Base-by-base conservation (phyloP, 768 basidiomycete species). In the Nidularia pulvinata region DNA sequence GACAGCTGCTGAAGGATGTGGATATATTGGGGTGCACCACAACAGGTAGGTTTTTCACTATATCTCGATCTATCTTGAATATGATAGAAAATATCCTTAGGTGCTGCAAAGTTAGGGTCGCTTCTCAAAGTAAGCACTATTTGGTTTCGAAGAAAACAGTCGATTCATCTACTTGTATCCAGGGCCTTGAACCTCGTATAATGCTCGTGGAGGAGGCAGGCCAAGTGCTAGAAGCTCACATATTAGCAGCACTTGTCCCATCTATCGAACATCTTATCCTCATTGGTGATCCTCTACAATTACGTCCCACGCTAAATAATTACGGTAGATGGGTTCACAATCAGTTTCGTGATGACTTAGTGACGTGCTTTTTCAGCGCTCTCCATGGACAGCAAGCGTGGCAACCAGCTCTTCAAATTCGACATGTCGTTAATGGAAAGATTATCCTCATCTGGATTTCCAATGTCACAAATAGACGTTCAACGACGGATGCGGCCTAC, bases 191-290 rank as follows among this genome's bases (percentile, higher is more conserved):
- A 4, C 89, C 89, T 0, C 77, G 75, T 33, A 80, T 90, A 0
- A 62, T 91, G 46, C 69, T 92, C 47, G 85, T 92, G 0, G 89
- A 93, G 65, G 91, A 92, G 63, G 90, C 91, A 0, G 91, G 90
- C 0, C 90, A 93, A 67, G 87, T 91, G 1, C 75, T 92, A 32
- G 90, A 92, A 67, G 86, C 90, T 3, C 90, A 92, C 56, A 76
- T 91, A 13, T 65, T 91, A 5, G 81, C 80, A 2, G 80, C 77
- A 36, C 72, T 91, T 1, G 87, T 88, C 2, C 76, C 78, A 0
- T 81, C 84, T 3, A 77, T 91, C 0, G 78, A 91, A 54, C 89
- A 92, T 37, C 70, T 92, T 19, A 89, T 93, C 53, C 72, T 85
- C 43, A 91, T 92, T n/a, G 91, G 91, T 0, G 91, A 93, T 56